Percentiles rank a stretch among this genome's conserved stretches.
Evolutionary conservation across 805 yeast genomes (phyloP).

Genomic region (Pichia exigua): DNA sequence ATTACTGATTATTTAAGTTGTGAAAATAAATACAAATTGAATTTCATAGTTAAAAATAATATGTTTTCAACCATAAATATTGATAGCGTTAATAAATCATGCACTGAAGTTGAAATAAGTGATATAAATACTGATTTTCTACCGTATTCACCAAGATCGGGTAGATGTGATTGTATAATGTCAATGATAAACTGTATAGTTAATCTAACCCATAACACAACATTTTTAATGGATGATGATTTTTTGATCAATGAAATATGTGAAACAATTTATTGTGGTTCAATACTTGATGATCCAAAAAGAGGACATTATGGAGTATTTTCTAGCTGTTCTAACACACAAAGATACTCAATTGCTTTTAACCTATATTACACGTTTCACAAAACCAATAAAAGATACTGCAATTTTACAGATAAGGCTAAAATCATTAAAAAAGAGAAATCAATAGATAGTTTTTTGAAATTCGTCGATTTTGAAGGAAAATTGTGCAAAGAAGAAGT

Average conservation of each 20-base stretch:
- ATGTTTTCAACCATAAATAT: background rate
- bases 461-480: constrained; percentile 17
- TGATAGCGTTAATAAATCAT: background rate
- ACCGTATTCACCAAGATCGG: constrained; percentile 36
- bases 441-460: constrained; percentile 12
- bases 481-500: constrained; percentile 20
- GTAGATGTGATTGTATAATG: constrained; percentile 38
- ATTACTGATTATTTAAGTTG: constrained; percentile 12
- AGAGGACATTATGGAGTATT: constrained; percentile 35
- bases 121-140: constrained; percentile 11
- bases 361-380: constrained; percentile 28
- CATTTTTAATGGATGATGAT: constrained; percentile 9
- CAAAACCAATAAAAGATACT: constrained; percentile 13
- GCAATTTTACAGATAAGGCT: constrained; percentile 15
- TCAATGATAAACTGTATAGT: constrained; percentile 33
- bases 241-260: constrained; percentile 25
- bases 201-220: constrained; percentile 7
- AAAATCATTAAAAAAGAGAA: constrained; percentile 11
- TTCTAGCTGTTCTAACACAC: constrained; percentile 33
- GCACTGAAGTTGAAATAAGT: background rate
- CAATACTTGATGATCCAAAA: constrained; percentile 29
- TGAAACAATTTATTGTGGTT: constrained; percentile 31
- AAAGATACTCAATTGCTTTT: constrained; percentile 34
- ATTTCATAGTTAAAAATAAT: background rate
- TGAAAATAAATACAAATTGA: constrained; percentile 4